Evolutionary conservation across 805 yeast genomes (phyloP), one percentile per base, ranked within the genome.

Genomic region (Zygoascus biomembranicola): DNA sequence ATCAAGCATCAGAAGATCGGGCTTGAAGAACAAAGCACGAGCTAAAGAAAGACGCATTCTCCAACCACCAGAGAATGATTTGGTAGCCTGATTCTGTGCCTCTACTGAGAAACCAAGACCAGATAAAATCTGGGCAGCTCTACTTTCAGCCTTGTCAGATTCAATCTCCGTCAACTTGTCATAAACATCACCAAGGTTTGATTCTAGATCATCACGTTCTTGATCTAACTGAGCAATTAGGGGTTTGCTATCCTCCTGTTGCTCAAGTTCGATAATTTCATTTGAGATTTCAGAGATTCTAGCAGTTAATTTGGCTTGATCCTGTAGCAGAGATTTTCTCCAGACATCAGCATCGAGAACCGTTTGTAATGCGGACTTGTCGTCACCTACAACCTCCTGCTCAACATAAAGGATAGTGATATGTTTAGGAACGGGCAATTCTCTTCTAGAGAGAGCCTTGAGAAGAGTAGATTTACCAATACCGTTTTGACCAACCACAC

Each of bases 321-420:
- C 98, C 47, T 73, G 72, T 35, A 94, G 67, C 52, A 94, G 73
- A 61, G 85, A 89, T 70, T 95, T 94, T 69, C 99, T 80, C 99
- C 99, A 94, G 43, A 94, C 99, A 73, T 94, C 99, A 1, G 99
- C 99, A 72, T 94, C 99, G 59, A 94, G 75, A n/a, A 94, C 99
- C 58, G 96, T 85, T 69, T 92, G 97, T 52, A 94, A 69, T 1
- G 97, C 99, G 9, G 82, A 69, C 1, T 88, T 85, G 50, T 90
- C 97, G 65, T 92, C 97, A 64, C 99, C 99, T 61, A 81, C 78
- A 49, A 94, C 80, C 75, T 94, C 99, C 78, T 94, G 99, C 69
- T 94, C 99, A 54, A 94, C 99, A 65, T 94, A 97, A 61, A 94
- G 76, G 69, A 94, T 87, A 1, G 98, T 87, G 58, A 94, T 92